Evolutionary conservation across 2,329 filamentous ascomycete species (phyloP), one percentile per base, ranked within the genome.

Genomic region (Raffaelea albimanens): DNA sequence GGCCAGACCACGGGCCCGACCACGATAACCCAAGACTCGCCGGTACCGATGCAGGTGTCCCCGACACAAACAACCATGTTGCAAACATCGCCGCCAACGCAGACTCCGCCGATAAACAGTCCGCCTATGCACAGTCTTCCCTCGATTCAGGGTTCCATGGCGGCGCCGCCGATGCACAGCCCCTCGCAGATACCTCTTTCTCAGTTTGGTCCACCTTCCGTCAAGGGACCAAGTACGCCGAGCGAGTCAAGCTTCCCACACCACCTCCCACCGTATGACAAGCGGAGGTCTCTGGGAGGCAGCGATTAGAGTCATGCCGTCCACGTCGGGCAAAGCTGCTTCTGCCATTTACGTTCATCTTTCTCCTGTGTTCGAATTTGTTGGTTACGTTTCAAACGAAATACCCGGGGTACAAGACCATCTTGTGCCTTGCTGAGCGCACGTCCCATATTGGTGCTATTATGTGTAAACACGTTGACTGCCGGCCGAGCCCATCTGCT

Each of bases 211-310:
- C 36, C 40, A 33, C 39, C 44, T 7, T 4, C 43, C 9, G 44
- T 50, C 47, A 52, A 52, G 45, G 44, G 39, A 2, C 50, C 48
- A 29, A 54, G 43, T 25, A 52, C 52, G 19, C 46, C 50, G 22
- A 48, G 43, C 46, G 50, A 52, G 19, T 13, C 44, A 5, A 43
- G 38, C 3, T 52, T 52, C 25, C 46, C 50, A 1, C 42, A 50
- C 19, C 44, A 49, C 34, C 40, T 49, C 21, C 52, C 50, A 10
- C 39, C 43, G 18, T 49, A 36, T 19, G 40, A 45, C 5, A 40
- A 41, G 22, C 48, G 31, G n/a, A 40, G 50, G 34, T 31, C 21
- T 21, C 40, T 31, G 23, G 14, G 23, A 38, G 34, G 34, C 13
- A 38, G 34, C 14, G 18, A 38, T 7, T 38, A 16, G n/a, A 8